phyloP scores from a whole-genome alignment of 2,329 filamentous ascomycete genomes.

The Nemania sp. region DNA sequence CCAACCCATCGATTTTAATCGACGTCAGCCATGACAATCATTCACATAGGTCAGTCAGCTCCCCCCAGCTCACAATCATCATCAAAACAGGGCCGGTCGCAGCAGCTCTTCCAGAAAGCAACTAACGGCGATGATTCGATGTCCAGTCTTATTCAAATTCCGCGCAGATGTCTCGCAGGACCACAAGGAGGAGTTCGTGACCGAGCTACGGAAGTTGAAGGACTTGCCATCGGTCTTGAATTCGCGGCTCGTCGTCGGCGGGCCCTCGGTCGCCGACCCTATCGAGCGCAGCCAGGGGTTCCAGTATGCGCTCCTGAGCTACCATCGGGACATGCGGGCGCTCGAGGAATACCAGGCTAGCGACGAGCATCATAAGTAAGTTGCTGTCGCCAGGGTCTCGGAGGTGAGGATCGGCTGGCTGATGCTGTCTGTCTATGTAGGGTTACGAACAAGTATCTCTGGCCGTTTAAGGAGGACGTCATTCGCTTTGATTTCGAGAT shows the following conservation, averaged over 20 bases:
- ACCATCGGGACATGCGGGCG: slow-evolving; percentile 51
- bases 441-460: slow-evolving; percentile 55
- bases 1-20: not conserved
- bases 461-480: slow-evolving; percentile 58
- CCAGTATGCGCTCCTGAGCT: slow-evolving; percentile 56
- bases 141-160: slow-evolving; percentile 27
- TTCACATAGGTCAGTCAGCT: slow-evolving; percentile 20
- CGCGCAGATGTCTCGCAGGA: slow-evolving; percentile 8
- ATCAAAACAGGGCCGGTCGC: too few relatives aligned
- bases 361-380: slow-evolving; percentile 54
- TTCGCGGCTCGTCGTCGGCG: slow-evolving; percentile 55
- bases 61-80: not conserved
- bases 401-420: not conserved
- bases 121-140: too few relatives aligned
- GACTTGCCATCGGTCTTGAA: slow-evolving; percentile 52
- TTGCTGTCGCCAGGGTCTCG: not conserved
- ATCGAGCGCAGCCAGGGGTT: slow-evolving; percentile 58
- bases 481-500: slow-evolving; percentile 58
- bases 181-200: slow-evolving; percentile 51
- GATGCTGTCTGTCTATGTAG: slow-evolving; percentile 43
- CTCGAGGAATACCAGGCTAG: slow-evolving; percentile 57
- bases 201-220: slow-evolving; percentile 55
- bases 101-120: too few relatives aligned
- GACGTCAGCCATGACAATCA: slow-evolving; percentile 4
- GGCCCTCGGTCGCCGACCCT: slow-evolving; percentile 57